Percentiles rank a stretch among this genome's conserved stretches.
phyloP scores from a whole-genome alignment of 139 green algal genomes.

The Chlamydomonas schloesseri region DNA sequence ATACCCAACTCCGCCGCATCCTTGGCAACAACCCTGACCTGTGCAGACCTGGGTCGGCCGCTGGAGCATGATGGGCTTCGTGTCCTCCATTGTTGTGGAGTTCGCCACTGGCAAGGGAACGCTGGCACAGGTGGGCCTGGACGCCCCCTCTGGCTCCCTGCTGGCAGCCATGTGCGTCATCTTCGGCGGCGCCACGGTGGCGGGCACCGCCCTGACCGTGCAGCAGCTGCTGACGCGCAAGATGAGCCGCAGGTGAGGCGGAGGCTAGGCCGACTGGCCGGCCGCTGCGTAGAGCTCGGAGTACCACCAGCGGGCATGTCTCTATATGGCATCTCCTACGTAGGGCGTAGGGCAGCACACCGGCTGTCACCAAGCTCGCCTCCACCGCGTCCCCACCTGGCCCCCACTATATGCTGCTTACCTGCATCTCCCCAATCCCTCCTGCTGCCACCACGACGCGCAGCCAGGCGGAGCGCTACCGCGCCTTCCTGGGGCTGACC shows the following conservation, averaged over 20 bases:
- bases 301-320: too few relatives aligned
- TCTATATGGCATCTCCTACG: too few relatives aligned
- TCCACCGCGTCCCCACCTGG: too few relatives aligned
- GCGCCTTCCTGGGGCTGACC: slow-evolving; percentile 74
- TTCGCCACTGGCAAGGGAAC: slow-evolving; percentile 59
- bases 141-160: slow-evolving; percentile 52
- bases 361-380: too few relatives aligned
- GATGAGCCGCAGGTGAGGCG: slow-evolving; percentile 62
- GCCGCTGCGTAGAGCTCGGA: too few relatives aligned
- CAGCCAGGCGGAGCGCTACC: slow-evolving; percentile 69
- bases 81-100: slow-evolving; percentile 68
- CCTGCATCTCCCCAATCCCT: too few relatives aligned
- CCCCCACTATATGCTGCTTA: too few relatives aligned
- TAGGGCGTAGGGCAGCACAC: too few relatives aligned
- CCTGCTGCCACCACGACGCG: background rate
- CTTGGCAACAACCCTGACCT: too few relatives aligned
- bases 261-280: background rate
- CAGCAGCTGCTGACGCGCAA: slow-evolving; percentile 52
- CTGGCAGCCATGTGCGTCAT: slow-evolving; percentile 49
- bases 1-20: too few relatives aligned
- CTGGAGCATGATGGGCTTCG: slow-evolving; percentile 79
- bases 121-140: slow-evolving; percentile 57
- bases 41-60: slow-evolving; percentile 69
- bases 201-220: slow-evolving; percentile 59
- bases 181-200: slow-evolving; percentile 55